A percentile compares a stretch with the other conserved stretches of the same genome.
These are phyloP conservation scores for Ogataea zsoltii DNA, from an alignment of 805 yeast genomes.

Conservation along the genomic window DNA sequence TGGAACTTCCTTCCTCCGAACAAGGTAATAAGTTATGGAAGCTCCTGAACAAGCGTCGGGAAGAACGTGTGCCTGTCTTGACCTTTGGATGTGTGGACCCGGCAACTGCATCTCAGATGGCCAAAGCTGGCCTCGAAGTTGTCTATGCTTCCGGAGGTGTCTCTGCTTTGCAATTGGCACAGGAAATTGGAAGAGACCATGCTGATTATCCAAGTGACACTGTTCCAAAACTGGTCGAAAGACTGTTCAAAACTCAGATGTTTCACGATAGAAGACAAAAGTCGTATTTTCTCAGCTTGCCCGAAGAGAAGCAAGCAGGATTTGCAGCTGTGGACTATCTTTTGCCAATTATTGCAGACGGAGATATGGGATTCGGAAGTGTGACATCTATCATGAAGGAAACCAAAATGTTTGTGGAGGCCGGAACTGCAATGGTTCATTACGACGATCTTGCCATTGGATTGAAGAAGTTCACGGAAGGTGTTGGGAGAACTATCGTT, in stretches of 20 bases:
- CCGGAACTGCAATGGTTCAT: constrained; percentile 68
- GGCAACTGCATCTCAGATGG: constrained; percentile 58
- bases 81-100: constrained; percentile 66
- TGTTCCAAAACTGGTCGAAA: constrained; percentile 65
- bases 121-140: constrained; percentile 49
- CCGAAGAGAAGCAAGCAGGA: constrained; percentile 17
- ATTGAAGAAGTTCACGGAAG: constrained; percentile 65
- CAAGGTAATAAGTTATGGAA: constrained; percentile 56
- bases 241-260: constrained; percentile 57
- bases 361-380: constrained; percentile 69
- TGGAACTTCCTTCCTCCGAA: constrained; percentile 45
- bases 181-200: constrained; percentile 65
- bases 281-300: constrained; percentile 13
- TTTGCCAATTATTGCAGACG: constrained; percentile 66
- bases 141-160: constrained; percentile 66
- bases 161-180: constrained; percentile 55
- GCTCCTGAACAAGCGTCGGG: constrained; percentile 41
- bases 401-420: constrained; percentile 65
- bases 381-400: constrained; percentile 61
- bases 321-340: constrained; percentile 46
- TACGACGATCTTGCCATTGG: constrained; percentile 66
- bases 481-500: constrained; percentile 61
- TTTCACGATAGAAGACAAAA: constrained; percentile 50
- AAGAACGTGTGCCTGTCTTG: constrained; percentile 47
- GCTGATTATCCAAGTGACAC: constrained; percentile 73